phyloP scores from a whole-genome alignment of 805 yeast genomes.

The Schwanniomyces pseudopolymorphus region DNA sequence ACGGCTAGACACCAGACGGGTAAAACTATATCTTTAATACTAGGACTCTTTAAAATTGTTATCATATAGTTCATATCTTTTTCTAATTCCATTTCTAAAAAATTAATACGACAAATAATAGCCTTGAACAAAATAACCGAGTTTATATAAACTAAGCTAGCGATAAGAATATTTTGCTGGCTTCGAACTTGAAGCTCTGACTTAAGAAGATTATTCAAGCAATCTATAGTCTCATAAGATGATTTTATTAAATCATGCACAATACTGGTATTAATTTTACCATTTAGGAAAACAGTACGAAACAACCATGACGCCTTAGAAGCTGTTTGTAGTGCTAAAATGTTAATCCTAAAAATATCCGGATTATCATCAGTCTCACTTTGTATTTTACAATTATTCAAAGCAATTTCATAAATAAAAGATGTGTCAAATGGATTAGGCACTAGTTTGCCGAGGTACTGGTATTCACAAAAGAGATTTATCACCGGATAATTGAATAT shows the following conservation, averaged over 20 bases:
- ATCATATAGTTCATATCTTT: background rate
- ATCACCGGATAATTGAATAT: slow-evolving; percentile 1
- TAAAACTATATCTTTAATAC: background rate
- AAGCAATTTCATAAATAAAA: background rate
- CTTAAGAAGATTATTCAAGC: background rate
- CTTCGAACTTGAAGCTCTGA: background rate
- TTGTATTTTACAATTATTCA: background rate
- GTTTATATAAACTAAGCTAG: background rate
- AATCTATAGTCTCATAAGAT: background rate
- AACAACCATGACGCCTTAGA: background rate
- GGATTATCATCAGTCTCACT: background rate
- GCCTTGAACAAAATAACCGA: background rate
- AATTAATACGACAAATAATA: background rate
- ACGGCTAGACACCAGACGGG: background rate
- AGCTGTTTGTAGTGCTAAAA: background rate
- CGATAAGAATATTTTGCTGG: background rate
- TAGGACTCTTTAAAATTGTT: background rate
- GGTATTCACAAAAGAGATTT: background rate
- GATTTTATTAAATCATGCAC: background rate
- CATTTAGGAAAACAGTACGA: background rate
- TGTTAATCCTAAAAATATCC: background rate
- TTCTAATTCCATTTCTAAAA: background rate
- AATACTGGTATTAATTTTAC: background rate
- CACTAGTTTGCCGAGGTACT: background rate
- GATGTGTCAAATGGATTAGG: background rate